Base-by-base conservation (phyloP, 768 basidiomycete species). In the Leccinum uliginosum region DNA sequence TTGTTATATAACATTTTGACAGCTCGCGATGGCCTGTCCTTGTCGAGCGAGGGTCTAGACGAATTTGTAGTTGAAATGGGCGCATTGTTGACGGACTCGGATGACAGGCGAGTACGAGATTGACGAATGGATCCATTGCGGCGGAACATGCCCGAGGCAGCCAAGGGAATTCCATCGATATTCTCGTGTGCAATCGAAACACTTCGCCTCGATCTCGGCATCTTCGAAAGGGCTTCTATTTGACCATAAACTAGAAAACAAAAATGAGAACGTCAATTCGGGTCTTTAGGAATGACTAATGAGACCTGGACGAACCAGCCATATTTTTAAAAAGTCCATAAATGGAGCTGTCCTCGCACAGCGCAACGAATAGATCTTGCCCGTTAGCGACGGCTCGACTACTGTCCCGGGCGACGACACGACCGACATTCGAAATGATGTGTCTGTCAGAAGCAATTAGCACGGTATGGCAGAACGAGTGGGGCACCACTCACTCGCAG, bases 331-430 rank as follows among this genome's bases (percentile, higher is more conserved):
- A 94, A 57, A 90, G 79, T 26, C 81, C 82, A 74, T 93, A 97
- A 49, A 96, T 82, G 49, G 85, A 78, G 62, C 91, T 86, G 72
- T 97, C 95, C 73, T 97, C 95, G 59, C 91, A 93, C 15, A 97
- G 77, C 1, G 93, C 93, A 17, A 85, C 79, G 69, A 93, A 94
- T 46, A 98, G 75, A 70, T 97, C 93, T 58, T 90, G 84, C 9
- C 83, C 77, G 10, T 83, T 86, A 23, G 93, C 94, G 23, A 75
- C 76, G 4, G 86, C 80, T 50, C 87, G 83, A 65, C 88, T 87
- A 62, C 92, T 91, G 71, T 95, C 91, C 53, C 93, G 84, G 46
- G 90, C 84, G 14, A 87, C 86, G 24, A 97, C 92, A 29, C 88
- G 82, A 53, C 90, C 87, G 29, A 95, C 85, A 65, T 88, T 92